Base-by-base conservation (phyloP, 2,329 filamentous ascomycete species). In the Aspergillus transmontanensis region DNA sequence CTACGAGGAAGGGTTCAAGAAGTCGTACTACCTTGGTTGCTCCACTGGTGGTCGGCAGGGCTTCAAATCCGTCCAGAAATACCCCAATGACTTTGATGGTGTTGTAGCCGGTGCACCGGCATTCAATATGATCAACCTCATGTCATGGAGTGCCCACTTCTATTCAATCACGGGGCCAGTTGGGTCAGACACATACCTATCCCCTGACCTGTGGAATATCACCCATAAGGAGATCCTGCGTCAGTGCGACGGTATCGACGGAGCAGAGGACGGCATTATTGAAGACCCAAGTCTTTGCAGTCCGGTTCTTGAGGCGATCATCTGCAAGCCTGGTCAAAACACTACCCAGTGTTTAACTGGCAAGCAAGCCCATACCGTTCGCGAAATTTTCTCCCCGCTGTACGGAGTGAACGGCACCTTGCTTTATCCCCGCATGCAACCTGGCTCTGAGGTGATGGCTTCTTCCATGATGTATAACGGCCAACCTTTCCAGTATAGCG, bases 11-110 rank as follows among this genome's bases (percentile, higher is more conserved):
- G 68, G 73, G 0, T 77, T 80, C 1, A 71, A 74, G 14, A 83
- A 81, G 58, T 82, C 80, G 7, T 73, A 72, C 54, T 73, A 72
- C 64, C 69, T 83, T 2, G 87, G 87, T 9, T 89, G 87, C 69
- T 88, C 85, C 0, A 83, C 85, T 0, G 87, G 87, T 7, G 86
- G 87, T 0, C 79, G 86, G 0, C 85, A 89, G 75, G 87, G 85
- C 4, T 75, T 86, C 39, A 84, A 84, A 59, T 81, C 82, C 7
- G 81, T 84, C 0, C 81, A 88, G 66, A 69, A 75, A 16, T 87
- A 82, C 64, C 85, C 87, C 0, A 76, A 82, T 0, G 85, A 87
- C 64, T 87, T 88, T 28, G 85, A 88, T 66, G 86, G 86, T 23
- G 79, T 85, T 11, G 69, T 88, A 1, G 82, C 85, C 16, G 81